A percentile compares a stretch with the other conserved stretches of the same genome.
These are phyloP conservation scores for Candida dendrica DNA, from an alignment of 805 yeast genomes.

Conservation along the genomic window DNA sequence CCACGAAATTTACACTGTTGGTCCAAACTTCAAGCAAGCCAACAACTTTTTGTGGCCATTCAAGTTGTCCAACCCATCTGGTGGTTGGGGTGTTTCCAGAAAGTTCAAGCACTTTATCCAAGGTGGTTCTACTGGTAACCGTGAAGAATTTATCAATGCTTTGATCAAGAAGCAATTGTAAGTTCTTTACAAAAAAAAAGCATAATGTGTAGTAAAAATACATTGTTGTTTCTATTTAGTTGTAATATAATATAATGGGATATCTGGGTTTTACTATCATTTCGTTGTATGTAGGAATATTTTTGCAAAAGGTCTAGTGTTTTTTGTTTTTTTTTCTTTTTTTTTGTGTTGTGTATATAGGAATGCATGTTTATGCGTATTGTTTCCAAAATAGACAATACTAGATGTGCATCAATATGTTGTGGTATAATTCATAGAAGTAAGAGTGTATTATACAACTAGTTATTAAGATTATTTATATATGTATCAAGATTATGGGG, in stretches of 20 bases:
- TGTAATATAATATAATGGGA: neutral
- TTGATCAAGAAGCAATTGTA: conserved; percentile 54
- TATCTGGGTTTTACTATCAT: neutral
- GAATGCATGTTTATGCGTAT: no score
- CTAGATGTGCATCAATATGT: no score
- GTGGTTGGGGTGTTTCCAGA: conserved; percentile 97
- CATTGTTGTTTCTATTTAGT: neutral
- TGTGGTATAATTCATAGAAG: no score
- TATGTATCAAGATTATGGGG: no score
- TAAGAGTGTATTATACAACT: no score
- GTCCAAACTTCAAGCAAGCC: conserved; percentile 98
- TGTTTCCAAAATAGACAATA: no score
- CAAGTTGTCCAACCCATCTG: conserved; percentile 93
- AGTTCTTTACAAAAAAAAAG: conserved; percentile 1
- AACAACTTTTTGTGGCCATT: conserved; percentile 98
- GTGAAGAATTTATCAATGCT: conserved; percentile 92
- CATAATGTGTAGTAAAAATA: neutral
- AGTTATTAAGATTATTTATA: no score
- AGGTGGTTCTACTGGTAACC: conserved; percentile 98
- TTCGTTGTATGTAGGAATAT: no score
- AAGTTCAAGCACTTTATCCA: conserved; percentile 95
- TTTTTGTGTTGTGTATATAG: no score
- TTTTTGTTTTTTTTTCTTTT: no score
- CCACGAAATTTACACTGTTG: conserved; percentile 94
- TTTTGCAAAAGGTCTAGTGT: no score